Evolutionary conservation across 2,329 filamentous ascomycete genomes (phyloP).

Genomic region (Dactylellina leptospora): DNA sequence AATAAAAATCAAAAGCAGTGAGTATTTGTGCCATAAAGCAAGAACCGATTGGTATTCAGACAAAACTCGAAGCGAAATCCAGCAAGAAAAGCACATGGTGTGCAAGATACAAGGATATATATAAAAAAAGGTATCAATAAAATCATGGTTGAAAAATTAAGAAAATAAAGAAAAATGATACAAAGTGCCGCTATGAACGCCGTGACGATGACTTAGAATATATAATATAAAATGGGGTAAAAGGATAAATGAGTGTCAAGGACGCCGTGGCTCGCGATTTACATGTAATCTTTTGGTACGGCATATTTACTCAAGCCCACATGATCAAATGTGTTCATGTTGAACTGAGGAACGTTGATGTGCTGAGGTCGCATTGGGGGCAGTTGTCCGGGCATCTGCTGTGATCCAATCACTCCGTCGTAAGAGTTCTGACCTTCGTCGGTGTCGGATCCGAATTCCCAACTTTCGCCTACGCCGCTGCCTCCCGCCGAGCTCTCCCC

Average conservation of each 20-base stretch:
- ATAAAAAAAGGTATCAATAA: conserved; percentile 29
- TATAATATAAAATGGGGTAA: conserved; percentile 35
- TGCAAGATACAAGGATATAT: conserved; percentile 21
- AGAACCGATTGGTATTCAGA: conserved; percentile 53
- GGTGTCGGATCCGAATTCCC: conserved; percentile 47
- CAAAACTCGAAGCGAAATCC: conserved; percentile 53
- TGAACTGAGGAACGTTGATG: conserved; percentile 42
- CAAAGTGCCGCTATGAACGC: conserved; percentile 50
- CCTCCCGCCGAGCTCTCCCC: conserved; percentile 44
- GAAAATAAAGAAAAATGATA: conserved; percentile 26
- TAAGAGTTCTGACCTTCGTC: conserved; percentile 51
- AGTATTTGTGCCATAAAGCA: conserved; percentile 29
- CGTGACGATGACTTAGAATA: conserved; percentile 47
- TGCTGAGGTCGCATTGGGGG: conserved; percentile 50
- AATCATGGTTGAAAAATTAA: conserved; percentile 16
- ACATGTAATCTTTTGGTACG: conserved; percentile 43
- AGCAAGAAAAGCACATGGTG: conserved; percentile 16
- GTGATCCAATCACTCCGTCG: conserved; percentile 41
- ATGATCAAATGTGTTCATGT: conserved; percentile 44
- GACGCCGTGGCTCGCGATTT: background rate
- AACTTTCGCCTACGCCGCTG: conserved; percentile 36
- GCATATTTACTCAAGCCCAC: conserved; percentile 28
- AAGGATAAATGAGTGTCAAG: background rate
- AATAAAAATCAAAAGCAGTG: conserved; percentile 48
- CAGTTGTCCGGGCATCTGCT: conserved; percentile 49